phyloP scores from a whole-genome alignment of 768 basidiomycete genomes.

The Boletus vinaceobasis region DNA sequence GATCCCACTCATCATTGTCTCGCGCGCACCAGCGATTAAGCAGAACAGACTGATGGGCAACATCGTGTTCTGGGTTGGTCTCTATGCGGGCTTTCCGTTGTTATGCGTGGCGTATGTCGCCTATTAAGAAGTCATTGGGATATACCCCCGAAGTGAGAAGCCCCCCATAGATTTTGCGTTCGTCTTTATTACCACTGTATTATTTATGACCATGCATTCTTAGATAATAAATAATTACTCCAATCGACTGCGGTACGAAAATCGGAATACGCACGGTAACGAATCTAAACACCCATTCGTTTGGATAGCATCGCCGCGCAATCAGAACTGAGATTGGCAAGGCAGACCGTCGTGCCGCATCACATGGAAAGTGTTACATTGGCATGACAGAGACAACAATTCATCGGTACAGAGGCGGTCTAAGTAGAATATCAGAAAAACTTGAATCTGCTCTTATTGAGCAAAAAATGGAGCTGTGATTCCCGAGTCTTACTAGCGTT shows the following conservation, averaged over 20 bases:
- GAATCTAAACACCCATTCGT: too few species aligned
- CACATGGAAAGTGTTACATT: too few species aligned
- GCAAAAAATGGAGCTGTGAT: too few species aligned
- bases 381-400: too few species aligned
- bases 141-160: constrained; percentile 1
- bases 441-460: too few species aligned
- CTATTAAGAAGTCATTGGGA: constrained; percentile 36
- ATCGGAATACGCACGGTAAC: too few species aligned
- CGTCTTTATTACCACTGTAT: not conserved
- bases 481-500: too few species aligned
- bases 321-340: too few species aligned
- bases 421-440: too few species aligned
- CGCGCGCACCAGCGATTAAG: constrained; percentile 72
- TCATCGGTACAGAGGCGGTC: too few species aligned
- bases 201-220: not conserved
- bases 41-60: constrained; percentile 80
- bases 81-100: constrained; percentile 90
- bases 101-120: constrained; percentile 76
- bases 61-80: constrained; percentile 89
- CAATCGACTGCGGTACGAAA: not conserved
- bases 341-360: too few species aligned
- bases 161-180: constrained; percentile 1
- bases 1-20: constrained; percentile 84
- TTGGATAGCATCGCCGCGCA: too few species aligned
- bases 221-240: constrained; percentile 2